Conservation (phyloP, 805 yeast species). For the Ogataea zsoltii region DNA sequence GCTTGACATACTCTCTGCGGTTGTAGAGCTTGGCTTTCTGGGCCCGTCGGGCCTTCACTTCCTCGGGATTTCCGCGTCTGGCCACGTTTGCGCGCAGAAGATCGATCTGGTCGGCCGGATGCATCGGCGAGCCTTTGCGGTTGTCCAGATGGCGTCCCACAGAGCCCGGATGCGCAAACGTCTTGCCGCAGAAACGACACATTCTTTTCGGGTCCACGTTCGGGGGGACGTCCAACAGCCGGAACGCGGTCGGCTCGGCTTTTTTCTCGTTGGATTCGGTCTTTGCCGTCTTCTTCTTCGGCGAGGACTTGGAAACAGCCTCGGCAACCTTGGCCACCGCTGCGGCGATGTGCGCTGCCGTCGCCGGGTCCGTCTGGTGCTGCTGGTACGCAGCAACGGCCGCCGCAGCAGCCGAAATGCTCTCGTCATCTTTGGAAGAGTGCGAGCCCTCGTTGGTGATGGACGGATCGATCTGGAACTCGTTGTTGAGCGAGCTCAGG, state of each 20-base stretch:
- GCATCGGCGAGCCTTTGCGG: conserved; percentile 52
- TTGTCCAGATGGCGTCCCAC: conserved; percentile 60
- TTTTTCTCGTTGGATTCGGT: background rate
- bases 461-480: conserved; percentile 30
- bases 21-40: conserved; percentile 45
- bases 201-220: conserved; percentile 36
- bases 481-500: conserved; percentile 24
- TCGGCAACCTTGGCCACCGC: conserved; percentile 1
- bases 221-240: conserved; percentile 23
- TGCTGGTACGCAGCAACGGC: conserved; percentile 26
- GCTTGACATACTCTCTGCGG: conserved; percentile 48
- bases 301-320: background rate
- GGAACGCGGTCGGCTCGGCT: conserved; percentile 1
- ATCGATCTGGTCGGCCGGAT: conserved; percentile 51
- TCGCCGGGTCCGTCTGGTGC: conserved; percentile 7
- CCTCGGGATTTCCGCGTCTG: conserved; percentile 49
- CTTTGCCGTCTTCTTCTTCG: background rate
- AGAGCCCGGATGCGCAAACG: conserved; percentile 59
- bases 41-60: conserved; percentile 41
- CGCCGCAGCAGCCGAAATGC: conserved; percentile 24
- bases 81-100: conserved; percentile 48
- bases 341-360: conserved; percentile 8
- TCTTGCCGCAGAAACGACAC: conserved; percentile 54
- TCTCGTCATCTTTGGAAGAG: conserved; percentile 16
- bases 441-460: conserved; percentile 15